Percentiles rank a stretch among this genome's conserved stretches.
phyloP scores from a whole-genome alignment of 2,329 filamentous ascomycete genomes.

The Aaosphaeria arxii region DNA sequence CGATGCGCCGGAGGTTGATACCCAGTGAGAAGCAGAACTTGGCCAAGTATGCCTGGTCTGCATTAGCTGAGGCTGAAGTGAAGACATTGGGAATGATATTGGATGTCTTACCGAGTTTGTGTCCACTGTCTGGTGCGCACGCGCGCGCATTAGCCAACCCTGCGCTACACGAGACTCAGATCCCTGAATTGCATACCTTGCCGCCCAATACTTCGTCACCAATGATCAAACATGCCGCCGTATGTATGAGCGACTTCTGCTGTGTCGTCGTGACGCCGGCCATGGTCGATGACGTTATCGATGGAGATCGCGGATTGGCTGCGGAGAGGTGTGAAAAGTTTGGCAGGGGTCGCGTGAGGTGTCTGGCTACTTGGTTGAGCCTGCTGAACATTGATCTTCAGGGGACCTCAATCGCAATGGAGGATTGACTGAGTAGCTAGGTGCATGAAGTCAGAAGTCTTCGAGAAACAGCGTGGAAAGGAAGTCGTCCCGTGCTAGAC shows the following conservation, averaged over 20 bases:
- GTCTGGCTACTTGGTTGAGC: constrained; percentile 69
- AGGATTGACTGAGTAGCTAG: constrained; percentile 15
- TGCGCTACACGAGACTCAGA: background rate
- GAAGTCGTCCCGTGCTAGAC: constrained; percentile 1
- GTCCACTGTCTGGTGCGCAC: constrained; percentile 54
- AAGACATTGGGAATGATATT: background rate
- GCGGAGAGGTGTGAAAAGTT: constrained; percentile 53
- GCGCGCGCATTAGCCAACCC: background rate
- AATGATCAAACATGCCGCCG: constrained; percentile 89
- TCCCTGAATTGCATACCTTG: constrained; percentile 60
- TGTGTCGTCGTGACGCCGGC: constrained; percentile 43
- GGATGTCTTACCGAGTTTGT: constrained; percentile 53
- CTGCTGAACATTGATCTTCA: constrained; percentile 66
- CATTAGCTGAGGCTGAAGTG: constrained; percentile 11
- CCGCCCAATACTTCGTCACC: constrained; percentile 96
- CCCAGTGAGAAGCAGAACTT: constrained; percentile 65
- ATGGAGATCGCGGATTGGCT: constrained; percentile 19
- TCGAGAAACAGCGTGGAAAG: background rate
- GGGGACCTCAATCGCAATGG: background rate
- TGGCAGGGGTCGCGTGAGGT: constrained; percentile 64
- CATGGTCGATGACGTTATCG: constrained; percentile 43
- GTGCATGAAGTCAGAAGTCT: constrained; percentile 9
- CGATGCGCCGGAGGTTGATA: constrained; percentile 75
- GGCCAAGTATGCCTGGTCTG: constrained; percentile 53
- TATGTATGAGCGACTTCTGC: constrained; percentile 70